Conservation (phyloP, 345 rosid species). For the Arabidopsis thaliana region DNA sequence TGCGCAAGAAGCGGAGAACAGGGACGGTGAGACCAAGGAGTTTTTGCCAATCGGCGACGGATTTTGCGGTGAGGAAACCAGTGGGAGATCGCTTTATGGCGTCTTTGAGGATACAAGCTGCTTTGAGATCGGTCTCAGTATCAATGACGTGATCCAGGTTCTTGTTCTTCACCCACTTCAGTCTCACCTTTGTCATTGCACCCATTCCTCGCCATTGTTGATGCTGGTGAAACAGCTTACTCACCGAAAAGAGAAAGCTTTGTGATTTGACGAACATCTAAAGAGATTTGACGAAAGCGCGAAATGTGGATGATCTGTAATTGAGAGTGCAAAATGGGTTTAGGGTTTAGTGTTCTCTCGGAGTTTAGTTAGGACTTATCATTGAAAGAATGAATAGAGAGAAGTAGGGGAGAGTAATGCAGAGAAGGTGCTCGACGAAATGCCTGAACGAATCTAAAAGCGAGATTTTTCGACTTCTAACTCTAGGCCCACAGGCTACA, state of each 20-base stretch:
- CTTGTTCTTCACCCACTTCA: conserved; percentile 93
- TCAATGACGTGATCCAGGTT: conserved; percentile 85
- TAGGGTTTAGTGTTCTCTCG: conserved; percentile 17
- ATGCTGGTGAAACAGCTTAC: conserved; percentile 44
- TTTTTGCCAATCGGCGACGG: conserved; percentile 90
- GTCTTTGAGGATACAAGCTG: conserved; percentile 90
- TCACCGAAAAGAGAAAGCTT: conserved; percentile 36
- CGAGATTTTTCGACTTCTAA: background rate
- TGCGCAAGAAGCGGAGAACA: conserved; percentile 89
- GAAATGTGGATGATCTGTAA: background rate
- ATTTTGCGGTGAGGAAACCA: conserved; percentile 88
- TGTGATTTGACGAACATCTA: conserved; percentile 45
- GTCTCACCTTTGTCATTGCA: conserved; percentile 67
- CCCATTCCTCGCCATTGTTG: conserved; percentile 65
- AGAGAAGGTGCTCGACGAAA: conserved; percentile 46
- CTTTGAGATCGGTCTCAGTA: conserved; percentile 84
- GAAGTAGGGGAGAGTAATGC: background rate
- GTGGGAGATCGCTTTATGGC: conserved; percentile 87
- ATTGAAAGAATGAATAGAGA: background rate
- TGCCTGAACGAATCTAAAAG: conserved; percentile 10
- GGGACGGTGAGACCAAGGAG: conserved; percentile 95
- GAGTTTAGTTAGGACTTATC: background rate
- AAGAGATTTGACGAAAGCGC: background rate
- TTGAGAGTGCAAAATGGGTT: conserved; percentile 4
- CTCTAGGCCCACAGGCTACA: conserved; percentile 33